Percentiles rank a stretch among this genome's conserved stretches.
phyloP scores from a whole-genome alignment of 352 stramenopile genomes.

The Phytopythium delawarense region DNA sequence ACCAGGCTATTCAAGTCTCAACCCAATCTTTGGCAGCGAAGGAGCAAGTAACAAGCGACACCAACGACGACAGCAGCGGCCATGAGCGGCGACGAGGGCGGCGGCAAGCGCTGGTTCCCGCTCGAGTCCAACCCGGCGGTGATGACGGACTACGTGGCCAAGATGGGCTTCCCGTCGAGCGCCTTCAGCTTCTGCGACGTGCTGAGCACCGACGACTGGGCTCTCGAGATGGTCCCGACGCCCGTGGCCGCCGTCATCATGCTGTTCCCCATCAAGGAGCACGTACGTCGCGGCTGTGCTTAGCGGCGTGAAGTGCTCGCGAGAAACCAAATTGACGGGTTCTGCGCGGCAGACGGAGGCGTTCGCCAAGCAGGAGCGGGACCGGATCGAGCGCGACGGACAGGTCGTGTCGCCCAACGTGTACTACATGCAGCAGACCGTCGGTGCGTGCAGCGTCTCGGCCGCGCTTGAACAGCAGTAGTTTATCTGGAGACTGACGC shows the following conservation, averaged over 20 bases:
- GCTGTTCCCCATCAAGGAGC: constrained; percentile 94
- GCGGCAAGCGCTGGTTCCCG: constrained; percentile 82
- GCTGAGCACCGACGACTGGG: constrained; percentile 95
- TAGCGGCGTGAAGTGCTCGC: background rate
- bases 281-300: constrained; percentile 30
- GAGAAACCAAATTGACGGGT: background rate
- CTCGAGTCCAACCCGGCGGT: constrained; percentile 95
- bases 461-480: background rate
- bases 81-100: constrained; percentile 39
- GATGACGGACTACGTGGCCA: constrained; percentile 94
- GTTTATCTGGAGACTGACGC: background rate
- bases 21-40: background rate
- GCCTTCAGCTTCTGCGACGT: constrained; percentile 92
- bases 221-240: constrained; percentile 93
- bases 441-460: constrained; percentile 36
- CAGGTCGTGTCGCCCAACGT: constrained; percentile 74
- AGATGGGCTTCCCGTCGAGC: constrained; percentile 89
- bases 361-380: constrained; percentile 64
- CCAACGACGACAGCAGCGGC: no score
- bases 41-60: background rate
- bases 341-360: constrained; percentile 54
- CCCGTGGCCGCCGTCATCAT: constrained; percentile 93
- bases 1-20: background rate
- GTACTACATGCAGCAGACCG: constrained; percentile 95
- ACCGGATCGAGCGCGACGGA: constrained; percentile 61